These are phyloP conservation scores for Suhomyces taliae DNA, from an alignment of 1,139 yeast species.

Conservation along the genomic window DNA sequence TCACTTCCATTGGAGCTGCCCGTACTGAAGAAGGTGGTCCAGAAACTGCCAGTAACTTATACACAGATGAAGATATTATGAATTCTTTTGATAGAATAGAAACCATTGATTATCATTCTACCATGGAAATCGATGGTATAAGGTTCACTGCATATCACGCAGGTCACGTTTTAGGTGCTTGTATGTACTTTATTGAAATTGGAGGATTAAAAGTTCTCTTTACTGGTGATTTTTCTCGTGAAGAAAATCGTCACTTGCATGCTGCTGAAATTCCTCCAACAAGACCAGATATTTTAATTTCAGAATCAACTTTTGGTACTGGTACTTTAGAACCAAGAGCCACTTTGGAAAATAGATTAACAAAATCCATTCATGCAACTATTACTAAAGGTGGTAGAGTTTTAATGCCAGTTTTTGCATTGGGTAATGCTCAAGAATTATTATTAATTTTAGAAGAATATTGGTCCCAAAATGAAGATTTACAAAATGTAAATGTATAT, in stretches of 20 bases:
- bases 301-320: slow-evolving; percentile 97
- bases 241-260: slow-evolving; percentile 91
- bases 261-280: slow-evolving; percentile 93
- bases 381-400: slow-evolving; percentile 89
- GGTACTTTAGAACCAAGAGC: slow-evolving; percentile 92
- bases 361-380: slow-evolving; percentile 81
- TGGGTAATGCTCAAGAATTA: slow-evolving; percentile 95
- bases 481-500: slow-evolving; percentile 79
- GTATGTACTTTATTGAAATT: slow-evolving; percentile 93
- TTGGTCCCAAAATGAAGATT: slow-evolving; percentile 83
- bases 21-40: slow-evolving; percentile 24
- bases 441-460: slow-evolving; percentile 88
- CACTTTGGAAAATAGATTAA: slow-evolving; percentile 80
- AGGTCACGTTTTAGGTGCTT: slow-evolving; percentile 98
- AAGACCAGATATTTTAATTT: slow-evolving; percentile 85
- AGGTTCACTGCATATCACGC: slow-evolving; percentile 98
- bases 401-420: slow-evolving; percentile 89
- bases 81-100: slow-evolving; percentile 88
- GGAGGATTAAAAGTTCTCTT: slow-evolving; percentile 88
- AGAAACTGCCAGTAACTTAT: slow-evolving; percentile 52
- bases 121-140: slow-evolving; percentile 90
- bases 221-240: slow-evolving; percentile 96
- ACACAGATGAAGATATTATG: slow-evolving; percentile 87
- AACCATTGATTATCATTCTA: slow-evolving; percentile 92
- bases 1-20: slow-evolving; percentile 62